Base-by-base conservation (phyloP, 1,284 basidiomycete genomes). In the Malassezia equina region DNA sequence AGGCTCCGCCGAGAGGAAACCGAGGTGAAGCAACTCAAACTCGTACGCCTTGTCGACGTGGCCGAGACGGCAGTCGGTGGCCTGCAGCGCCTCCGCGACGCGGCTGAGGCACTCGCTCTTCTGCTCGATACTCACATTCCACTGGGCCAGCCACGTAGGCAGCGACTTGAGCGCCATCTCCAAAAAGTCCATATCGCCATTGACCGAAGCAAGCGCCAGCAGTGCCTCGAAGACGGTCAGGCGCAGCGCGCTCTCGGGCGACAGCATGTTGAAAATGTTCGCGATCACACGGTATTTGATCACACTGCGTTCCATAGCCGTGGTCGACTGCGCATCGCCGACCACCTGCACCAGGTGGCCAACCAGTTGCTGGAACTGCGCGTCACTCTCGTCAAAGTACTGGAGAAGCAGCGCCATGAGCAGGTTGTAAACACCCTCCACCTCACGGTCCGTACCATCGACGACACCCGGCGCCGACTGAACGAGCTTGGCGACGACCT, bases 401-500 rank as follows among this genome's bases (percentile, higher is more conserved):
- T 48, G 42, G 45, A 62, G 24, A 44, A 73, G 59, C 32, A 73
- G 61, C 23, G 65, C 50, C 28, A 58, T 52, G 44, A 72, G 52
- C 12, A 73, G 56, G 55, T 73, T 73, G 60, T 63, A 72, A 21
- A 66, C 58, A 13, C 71, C 71, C 47, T 73, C 71, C 23, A 73
- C 51, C 45, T 73, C 66, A 25, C 69, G 63, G 31, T 73, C 71
- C 29, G 55, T 65, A 23, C 67, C 69, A 24, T 73, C 68, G 17
- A 60, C 58, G 13, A 67, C 41, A 12, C 56, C 47, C 23, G 55
- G 62, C 27, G 66, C 48, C 43, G 67, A 60, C 0, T 57, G 56
- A 8, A 69, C 58, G 29, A 71, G 59, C 42, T 59, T 57, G 29
- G 49, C 33, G 12, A 70, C 62, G 7, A 67, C 48, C 6, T 53